Evolutionary conservation across 164 flowering plant genomes (phyloP).

Genomic region (Berberis thunbergii): DNA sequence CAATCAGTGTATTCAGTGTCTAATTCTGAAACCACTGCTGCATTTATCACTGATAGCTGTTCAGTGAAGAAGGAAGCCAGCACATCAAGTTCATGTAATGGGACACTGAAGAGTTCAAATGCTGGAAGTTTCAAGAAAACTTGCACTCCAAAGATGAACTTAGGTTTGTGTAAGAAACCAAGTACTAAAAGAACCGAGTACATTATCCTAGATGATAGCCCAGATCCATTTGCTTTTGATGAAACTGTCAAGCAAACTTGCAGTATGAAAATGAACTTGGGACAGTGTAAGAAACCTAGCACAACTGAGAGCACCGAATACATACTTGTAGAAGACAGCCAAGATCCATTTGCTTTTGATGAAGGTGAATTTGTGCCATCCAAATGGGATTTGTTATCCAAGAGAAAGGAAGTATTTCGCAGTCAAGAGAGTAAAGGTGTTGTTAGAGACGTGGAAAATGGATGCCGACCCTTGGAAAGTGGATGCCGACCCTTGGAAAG

Average conservation of each 20-base stretch:
- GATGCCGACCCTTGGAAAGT: neutral
- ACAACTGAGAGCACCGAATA: conserved; percentile 12
- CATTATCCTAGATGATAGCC: no score
- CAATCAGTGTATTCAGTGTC: conserved; percentile 22
- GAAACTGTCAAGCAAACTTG: no score
- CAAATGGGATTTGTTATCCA: conserved; percentile 71
- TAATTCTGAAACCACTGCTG: conserved; percentile 31
- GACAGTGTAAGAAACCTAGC: conserved; percentile 14
- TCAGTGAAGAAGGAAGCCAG: conserved; percentile 23
- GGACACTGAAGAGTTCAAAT: conserved; percentile 23
- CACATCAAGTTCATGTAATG: conserved; percentile 34
- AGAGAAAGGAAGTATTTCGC: conserved; percentile 23
- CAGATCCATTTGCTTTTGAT: no score
- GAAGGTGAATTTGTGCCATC: conserved; percentile 67
- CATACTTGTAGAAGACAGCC: conserved; percentile 38
- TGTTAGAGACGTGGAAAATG: conserved; percentile 25
- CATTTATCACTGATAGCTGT: conserved; percentile 16
- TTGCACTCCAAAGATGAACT: conserved; percentile 23
- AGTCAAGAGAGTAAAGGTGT: conserved; percentile 18
- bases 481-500: no score
- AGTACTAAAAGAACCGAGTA: no score
- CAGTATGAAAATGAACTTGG: no score
- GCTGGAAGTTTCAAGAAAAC: conserved; percentile 11
- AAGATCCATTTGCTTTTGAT: conserved; percentile 95
- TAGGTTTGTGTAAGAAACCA: neutral